Evolutionary conservation across 345 rosid genomes (phyloP).

Genomic region (Pelargonium nanum): DNA sequence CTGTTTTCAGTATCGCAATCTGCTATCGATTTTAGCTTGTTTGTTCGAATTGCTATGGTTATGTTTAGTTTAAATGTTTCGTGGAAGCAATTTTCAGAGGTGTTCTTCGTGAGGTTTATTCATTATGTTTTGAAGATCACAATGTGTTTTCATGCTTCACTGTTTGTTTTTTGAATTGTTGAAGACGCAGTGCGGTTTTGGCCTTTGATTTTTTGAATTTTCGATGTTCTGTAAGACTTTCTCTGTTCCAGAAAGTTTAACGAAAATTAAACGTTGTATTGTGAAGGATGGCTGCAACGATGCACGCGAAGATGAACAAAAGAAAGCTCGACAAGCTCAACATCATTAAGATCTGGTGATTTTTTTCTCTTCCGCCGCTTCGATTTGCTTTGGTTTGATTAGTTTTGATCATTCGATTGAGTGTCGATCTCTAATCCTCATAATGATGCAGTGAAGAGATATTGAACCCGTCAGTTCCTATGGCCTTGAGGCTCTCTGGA

Average conservation of each 20-base stretch:
- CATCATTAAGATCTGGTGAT: constrained; percentile 65
- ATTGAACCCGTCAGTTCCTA: constrained; percentile 75
- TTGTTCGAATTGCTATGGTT: no score
- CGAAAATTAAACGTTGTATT: background rate
- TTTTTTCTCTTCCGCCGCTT: background rate
- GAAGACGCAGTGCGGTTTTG: no score
- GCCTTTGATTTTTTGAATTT: no score
- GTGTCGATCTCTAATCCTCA: background rate
- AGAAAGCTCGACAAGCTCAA: constrained; percentile 62
- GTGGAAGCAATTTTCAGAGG: no score
- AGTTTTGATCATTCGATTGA: background rate
- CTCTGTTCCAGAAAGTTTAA: background rate
- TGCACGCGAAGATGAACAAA: constrained; percentile 75
- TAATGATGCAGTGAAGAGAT: constrained; percentile 64
- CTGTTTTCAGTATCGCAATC: no score
- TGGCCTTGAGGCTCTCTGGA: constrained; percentile 88
- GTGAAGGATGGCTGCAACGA: constrained; percentile 81
- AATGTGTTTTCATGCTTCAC: no score
- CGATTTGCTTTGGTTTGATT: background rate
- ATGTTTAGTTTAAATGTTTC: no score
- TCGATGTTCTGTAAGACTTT: no score
- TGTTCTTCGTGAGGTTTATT: no score
- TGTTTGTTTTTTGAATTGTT: no score
- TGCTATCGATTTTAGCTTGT: no score
- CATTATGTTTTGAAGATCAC: no score